Percentiles rank a stretch among this genome's conserved stretches.
These are phyloP conservation scores for Puccinia triticina DNA, from an alignment of 1,284 basidiomycete genomes.

Conservation along the genomic window DNA sequence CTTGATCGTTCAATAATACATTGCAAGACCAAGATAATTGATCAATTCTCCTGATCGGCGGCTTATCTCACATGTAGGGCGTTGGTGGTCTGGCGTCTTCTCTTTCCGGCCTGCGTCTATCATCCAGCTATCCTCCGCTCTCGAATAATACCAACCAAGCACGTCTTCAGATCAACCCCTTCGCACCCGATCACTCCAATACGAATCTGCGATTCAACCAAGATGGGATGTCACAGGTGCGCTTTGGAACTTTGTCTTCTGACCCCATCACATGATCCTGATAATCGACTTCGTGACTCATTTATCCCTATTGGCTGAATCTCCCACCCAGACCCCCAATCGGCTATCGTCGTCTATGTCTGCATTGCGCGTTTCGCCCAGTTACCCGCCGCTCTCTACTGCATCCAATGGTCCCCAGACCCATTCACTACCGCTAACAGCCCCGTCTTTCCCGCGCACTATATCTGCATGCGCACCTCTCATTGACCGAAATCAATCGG, in stretches of 20 bases:
- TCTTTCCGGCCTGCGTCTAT: slow-evolving; percentile 7
- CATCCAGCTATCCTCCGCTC: slow-evolving; percentile 18
- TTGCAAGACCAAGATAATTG: no score
- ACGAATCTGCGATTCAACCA: neutral
- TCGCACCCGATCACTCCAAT: neutral
- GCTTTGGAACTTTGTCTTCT: neutral
- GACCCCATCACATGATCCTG: neutral
- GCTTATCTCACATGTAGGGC: neutral
- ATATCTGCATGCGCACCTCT: neutral
- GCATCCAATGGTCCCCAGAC: neutral
- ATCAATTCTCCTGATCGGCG: no score
- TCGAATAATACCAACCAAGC: neutral
- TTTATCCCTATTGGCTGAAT: neutral
- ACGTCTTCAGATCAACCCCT: neutral
- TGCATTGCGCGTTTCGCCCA: slow-evolving; percentile 11
- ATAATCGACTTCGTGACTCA: neutral
- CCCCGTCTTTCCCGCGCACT: slow-evolving; percentile 2
- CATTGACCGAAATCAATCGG: slow-evolving; percentile 26
- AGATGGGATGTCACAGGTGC: slow-evolving; percentile 7
- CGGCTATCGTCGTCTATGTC: slow-evolving; percentile 25
- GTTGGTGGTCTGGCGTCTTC: slow-evolving; percentile 5
- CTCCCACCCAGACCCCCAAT: neutral
- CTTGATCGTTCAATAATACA: no score
- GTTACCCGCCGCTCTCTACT: slow-evolving; percentile 2
- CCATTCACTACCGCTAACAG: neutral